Evolutionary conservation across 148 eudicot genomes (phyloP).

Genomic region (Rhododendron ferrugineum): DNA sequence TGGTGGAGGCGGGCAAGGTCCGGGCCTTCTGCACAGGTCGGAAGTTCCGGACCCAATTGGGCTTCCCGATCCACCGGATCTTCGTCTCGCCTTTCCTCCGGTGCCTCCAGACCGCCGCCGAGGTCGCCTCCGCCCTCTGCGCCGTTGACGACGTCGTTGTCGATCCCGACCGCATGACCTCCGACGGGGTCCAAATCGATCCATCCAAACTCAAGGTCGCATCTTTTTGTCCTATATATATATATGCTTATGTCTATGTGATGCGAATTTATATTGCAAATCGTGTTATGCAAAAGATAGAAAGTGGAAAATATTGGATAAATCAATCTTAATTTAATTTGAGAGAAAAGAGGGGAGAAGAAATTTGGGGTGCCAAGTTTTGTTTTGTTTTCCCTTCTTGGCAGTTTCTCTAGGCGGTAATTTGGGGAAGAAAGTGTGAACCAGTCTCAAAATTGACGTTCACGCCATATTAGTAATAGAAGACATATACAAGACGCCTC

Average conservation of each 20-base stretch:
- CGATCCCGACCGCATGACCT: constrained; percentile 13
- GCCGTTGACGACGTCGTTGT: constrained; percentile 22
- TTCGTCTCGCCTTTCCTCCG: constrained; percentile 78
- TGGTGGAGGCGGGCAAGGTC: constrained; percentile 39
- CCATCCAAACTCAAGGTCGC: constrained; percentile 60
- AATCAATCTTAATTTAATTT: too few species aligned
- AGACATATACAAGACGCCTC: too few species aligned
- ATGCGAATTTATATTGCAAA: neutral
- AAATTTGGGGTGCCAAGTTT: neutral
- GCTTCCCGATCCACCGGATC: constrained; percentile 67
- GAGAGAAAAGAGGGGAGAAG: neutral
- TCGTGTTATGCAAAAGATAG: neutral
- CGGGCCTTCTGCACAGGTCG: constrained; percentile 54
- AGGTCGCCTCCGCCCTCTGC: constrained; percentile 50
- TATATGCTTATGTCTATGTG: neutral
- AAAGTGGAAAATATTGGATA: neutral
- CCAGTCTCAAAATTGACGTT: too few species aligned
- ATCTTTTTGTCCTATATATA: neutral
- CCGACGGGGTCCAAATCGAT: constrained; percentile 39
- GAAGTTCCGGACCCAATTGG: constrained; percentile 33
- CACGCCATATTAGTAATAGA: too few species aligned
- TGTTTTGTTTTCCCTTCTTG: neutral
- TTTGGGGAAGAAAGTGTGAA: too few species aligned
- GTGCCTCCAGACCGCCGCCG: constrained; percentile 74
- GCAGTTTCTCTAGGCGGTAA: neutral